These are phyloP conservation scores for Misopates orontium DNA, from an alignment of 257 asterid species.

Conservation along the genomic window DNA sequence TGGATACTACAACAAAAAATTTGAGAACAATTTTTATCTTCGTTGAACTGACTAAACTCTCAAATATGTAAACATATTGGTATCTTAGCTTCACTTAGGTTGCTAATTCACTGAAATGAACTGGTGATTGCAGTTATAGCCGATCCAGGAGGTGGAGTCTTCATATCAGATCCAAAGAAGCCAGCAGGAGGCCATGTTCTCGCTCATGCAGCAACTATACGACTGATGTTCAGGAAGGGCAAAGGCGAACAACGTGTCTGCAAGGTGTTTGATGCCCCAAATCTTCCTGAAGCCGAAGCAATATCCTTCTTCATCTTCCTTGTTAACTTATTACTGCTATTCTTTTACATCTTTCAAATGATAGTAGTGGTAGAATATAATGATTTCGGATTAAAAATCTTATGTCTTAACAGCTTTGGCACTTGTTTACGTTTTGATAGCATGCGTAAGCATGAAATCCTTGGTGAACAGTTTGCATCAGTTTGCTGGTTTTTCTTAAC, in stretches of 20 bases:
- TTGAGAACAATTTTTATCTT: too few relatives aligned
- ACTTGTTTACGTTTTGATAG: too few relatives aligned
- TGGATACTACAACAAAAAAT: too few relatives aligned
- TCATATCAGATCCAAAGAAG: constrained; percentile 96
- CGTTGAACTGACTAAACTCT: not conserved
- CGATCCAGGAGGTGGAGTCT: constrained; percentile 98
- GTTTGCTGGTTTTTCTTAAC: constrained; percentile 43
- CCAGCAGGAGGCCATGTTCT: constrained; percentile 99
- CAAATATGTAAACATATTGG: not conserved
- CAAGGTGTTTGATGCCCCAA: constrained; percentile 98
- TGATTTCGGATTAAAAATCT: not conserved
- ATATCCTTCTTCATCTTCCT: constrained; percentile 58
- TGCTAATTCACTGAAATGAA: constrained; percentile 18
- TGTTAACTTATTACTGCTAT: constrained; percentile 3
- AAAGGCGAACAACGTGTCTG: constrained; percentile 99
- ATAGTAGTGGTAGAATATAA: not conserved
- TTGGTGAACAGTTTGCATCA: not conserved
- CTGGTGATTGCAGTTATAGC: constrained; percentile 80
- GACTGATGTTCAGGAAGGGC: constrained; percentile 99
- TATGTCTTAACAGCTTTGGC: too few relatives aligned
- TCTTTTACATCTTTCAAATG: constrained; percentile 18
- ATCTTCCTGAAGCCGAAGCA: constrained; percentile 98
- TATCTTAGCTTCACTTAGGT: not conserved
- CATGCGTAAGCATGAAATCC: too few relatives aligned
- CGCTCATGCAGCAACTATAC: constrained; percentile 95